Base-by-base conservation (phyloP, 805 yeast genomes). In the Monosporozyma aquatica region DNA sequence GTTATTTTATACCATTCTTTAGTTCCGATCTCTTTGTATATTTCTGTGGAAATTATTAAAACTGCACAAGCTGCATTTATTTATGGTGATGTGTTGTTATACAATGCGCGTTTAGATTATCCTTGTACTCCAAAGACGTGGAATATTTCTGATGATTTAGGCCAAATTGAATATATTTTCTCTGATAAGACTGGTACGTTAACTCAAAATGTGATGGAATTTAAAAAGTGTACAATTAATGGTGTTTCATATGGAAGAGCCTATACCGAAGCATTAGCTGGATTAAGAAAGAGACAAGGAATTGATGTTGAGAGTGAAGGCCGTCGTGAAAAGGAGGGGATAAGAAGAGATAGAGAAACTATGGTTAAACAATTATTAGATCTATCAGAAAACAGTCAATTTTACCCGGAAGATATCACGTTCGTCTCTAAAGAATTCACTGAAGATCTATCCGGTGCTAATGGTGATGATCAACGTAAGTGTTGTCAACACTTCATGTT, bases 101-200 rank as follows among this genome's bases (percentile, higher is more conserved):
- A 83, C 58, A 78, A 82, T 53, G 76, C 72, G 33, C 69, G 61
- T 42, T 62, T 84, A 46, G 90, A 84, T 59, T 83, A 77, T 53
- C 90, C 92, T 3, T 84, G 94, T 59, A 78, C 82, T 9, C 92
- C 94, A 13, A 82, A 83, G 55, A 72, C 89, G 0, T 84, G 94
- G 94, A 80, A 76, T 55, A 83, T 84, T 35, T 80, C 89, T 3
- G 94, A 84, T 67, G 94, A 84, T 62, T 66, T 84, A 52, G 94
- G 94, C 25, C 94, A 84, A 60, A 80, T 84, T 49, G 95, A 84
- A 58, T 84, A 84, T 56, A 76, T 84, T 38, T 84, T 84, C 60
- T 79, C 87, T 63, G 94, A 83, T 64, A 83, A 83, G 58, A 83
- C 94, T 0, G 94, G 94, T 47, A 83, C 94, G 1, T 64, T 83